Evolutionary conservation across 306 rosid genomes (phyloP), one percentile per base, ranked within the genome.

Genomic region (Vachellia pachyceras): DNA sequence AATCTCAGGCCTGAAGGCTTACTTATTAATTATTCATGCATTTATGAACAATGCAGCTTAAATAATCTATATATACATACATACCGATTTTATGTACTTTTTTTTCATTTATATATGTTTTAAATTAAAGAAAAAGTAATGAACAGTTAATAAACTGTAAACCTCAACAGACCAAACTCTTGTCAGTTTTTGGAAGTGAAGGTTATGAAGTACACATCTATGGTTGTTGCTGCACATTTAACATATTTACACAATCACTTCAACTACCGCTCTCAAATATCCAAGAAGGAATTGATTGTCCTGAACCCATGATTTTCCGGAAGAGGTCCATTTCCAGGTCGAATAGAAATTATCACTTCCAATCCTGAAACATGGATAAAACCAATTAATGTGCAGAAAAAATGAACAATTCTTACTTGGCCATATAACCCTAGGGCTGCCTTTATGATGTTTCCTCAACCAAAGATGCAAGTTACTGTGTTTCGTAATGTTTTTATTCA

Each of bases 261-360:
- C 29, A 83, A 50, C 58, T n/a, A 9, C 42, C n/a, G 7, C 49
- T 33, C 78, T 91, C 83, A 91, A 78, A 92, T 86, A 81, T 91
- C 91, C 6, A 52, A 72, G 84, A 95, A 95, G 61, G 95, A 91
- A 68, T 69, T 87, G 79, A 95, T 54, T 54, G 95, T 90, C 88
- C 84, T 91, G 91, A 92, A 95, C 18, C 90, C 97, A 73, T 91
- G 97, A 71, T 87, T 80, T 68, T 89, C 94, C 15, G 94, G 98
- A 84, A 94, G 95, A 76, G 97, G 92, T 72, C 88, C 97, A 66
- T 94, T 94, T 82, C 97, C 98, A 5, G 98, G 98, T 82, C 98
- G 87, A 82, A 91, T 77, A 44, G 95, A 89, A 78, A 95, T 70
- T 13, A 90, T 69, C 79, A 86, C 98, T 81, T 91, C 94, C 92